Evolutionary conservation across 2,329 filamentous ascomycete genomes (phyloP), one percentile per base, ranked within the genome.

Genomic region (Alternaria gaisen): DNA sequence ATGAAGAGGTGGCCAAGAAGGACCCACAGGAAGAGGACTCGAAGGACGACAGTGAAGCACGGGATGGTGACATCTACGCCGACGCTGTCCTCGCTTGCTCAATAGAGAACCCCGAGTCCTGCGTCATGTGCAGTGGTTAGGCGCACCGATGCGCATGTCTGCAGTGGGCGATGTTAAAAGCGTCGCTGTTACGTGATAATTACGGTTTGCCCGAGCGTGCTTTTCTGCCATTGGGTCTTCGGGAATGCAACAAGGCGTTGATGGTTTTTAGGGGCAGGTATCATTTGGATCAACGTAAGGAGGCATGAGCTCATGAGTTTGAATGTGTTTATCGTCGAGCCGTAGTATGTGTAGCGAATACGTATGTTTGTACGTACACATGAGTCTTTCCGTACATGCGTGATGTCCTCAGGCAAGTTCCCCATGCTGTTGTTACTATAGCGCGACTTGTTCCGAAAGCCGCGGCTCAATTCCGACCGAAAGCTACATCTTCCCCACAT

Each of bases 121-220:
- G 95, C 79, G 79, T 97, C 67, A 98, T 99, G 95, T 99, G 95
- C 89, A 96, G 92, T 81, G 94, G 94, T 84, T 98, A 87, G 80
- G 28, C 14, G 5, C 10, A 16, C 2, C 50, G 44, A 20, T 55
- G 20, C 16, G 28, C 32, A 16, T 50, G 9, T 30, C 9, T 11
- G 14, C 9, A 42, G 3, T n/a, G 32, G 42, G 43, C 10, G 10
- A 12, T 8, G 32, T n/a, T 28, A 30, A 50, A 14, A 24, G 24
- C 18, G 24, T 63, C 64, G 58, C 66, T 61, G 51, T 40, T 58
- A 54, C 53, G 32, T 5, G 18, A 20, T 41, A 12, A 41, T 41
- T 41, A 41, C 12, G 38, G 38, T 22, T 41, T 41, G 18, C 18
- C 38, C 38, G 18, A 41, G 38, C 38, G 18, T 41, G 38, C n/a